Evolutionary conservation across 768 basidiomycete genomes (phyloP).

Genomic region (Termitomyces sp.): DNA sequence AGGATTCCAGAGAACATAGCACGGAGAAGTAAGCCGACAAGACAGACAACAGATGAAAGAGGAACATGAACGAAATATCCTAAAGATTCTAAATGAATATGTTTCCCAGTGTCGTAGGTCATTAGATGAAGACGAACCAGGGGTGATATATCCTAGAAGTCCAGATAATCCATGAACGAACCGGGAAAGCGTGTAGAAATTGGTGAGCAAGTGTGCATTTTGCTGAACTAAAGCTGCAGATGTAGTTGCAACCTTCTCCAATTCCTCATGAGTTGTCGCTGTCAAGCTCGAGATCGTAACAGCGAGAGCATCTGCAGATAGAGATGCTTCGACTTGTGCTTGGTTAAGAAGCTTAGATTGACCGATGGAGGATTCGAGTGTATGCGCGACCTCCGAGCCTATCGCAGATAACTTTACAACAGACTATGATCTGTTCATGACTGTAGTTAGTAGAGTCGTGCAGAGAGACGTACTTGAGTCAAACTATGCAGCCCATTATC

Average conservation of each 20-base stretch:
- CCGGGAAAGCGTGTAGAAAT: constrained; percentile 4
- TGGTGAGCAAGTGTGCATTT: constrained; percentile 18
- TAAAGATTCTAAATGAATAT: constrained; percentile 27
- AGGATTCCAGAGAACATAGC: constrained; percentile 33
- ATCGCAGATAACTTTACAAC: constrained; percentile 18
- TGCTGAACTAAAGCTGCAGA: constrained; percentile 34
- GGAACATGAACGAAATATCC: constrained; percentile 23
- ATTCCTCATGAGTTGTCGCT: constrained; percentile 34
- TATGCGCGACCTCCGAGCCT: constrained; percentile 18
- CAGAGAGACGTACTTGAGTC: constrained; percentile 5
- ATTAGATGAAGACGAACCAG: constrained; percentile 7
- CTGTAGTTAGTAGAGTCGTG: neutral
- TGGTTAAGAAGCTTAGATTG: constrained; percentile 10
- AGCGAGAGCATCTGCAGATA: constrained; percentile 32
- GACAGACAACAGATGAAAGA: constrained; percentile 22
- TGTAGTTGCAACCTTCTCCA: constrained; percentile 41
- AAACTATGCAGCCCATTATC: constrained; percentile 9
- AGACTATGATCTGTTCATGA: constrained; percentile 13
- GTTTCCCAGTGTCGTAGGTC: neutral
- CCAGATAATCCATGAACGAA: neutral
- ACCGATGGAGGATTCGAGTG: constrained; percentile 25
- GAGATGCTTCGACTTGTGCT: constrained; percentile 33
- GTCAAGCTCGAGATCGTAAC: constrained; percentile 34
- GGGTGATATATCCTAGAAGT: constrained; percentile 6
- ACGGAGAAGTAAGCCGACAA: constrained; percentile 28